phyloP scores from a whole-genome alignment of 306 rosid genomes.

The Vigna angularis region DNA sequence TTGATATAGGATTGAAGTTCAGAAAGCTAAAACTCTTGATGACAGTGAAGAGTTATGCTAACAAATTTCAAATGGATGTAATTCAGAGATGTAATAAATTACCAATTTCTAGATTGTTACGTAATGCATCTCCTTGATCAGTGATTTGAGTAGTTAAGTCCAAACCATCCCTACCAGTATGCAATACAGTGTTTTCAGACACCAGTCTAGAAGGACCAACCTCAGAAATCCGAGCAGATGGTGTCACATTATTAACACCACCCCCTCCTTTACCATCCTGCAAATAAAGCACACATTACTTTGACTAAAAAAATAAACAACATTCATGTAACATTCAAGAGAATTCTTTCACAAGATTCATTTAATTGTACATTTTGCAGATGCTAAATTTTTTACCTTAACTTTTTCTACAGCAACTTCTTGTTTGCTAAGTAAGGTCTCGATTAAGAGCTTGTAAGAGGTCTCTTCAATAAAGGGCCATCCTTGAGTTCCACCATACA shows the following conservation, averaged over 20 bases:
- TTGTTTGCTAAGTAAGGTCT: constrained; percentile 50
- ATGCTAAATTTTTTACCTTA: constrained; percentile 35
- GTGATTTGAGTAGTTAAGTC: constrained; percentile 40
- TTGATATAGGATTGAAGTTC: neutral
- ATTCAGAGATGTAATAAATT: constrained; percentile 7
- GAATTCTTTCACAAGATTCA: neutral
- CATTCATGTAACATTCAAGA: neutral
- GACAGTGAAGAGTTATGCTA: neutral
- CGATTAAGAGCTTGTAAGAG: constrained; percentile 51
- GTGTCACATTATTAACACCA: constrained; percentile 40
- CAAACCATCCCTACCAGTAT: constrained; percentile 10
- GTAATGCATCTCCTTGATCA: constrained; percentile 34
- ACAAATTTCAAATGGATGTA: constrained; percentile 12
- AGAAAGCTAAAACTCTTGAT: constrained; percentile 6
- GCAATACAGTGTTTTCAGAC: neutral
- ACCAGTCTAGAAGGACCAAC: constrained; percentile 38
- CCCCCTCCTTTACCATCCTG: constrained; percentile 28
- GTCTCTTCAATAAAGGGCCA: constrained; percentile 58
- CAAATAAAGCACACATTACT: constrained; percentile 22
- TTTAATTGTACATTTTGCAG: neutral
- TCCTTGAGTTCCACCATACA: constrained; percentile 56
- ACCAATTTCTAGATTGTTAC: constrained; percentile 37
- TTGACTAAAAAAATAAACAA: neutral
- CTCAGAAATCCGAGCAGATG: constrained; percentile 45
- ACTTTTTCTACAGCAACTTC: constrained; percentile 14